These are phyloP conservation scores for Rhizopogon vulgaris DNA, from an alignment of 768 basidiomycete species.

Conservation along the genomic window DNA sequence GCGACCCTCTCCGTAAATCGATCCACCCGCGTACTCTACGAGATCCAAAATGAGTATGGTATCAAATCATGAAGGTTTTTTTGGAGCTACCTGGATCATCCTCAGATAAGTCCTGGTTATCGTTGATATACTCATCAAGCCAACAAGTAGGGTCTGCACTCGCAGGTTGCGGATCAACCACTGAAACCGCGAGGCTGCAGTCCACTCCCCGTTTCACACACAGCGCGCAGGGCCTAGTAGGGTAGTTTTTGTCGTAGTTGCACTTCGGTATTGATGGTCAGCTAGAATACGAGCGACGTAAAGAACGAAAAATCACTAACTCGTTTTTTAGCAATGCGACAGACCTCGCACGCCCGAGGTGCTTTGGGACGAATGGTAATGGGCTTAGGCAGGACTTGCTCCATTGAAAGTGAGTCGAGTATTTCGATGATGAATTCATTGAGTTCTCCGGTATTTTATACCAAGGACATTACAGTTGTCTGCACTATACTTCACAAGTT, in stretches of 20 bases:
- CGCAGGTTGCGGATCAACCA: neutral
- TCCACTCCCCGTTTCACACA: slow-evolving; percentile 10
- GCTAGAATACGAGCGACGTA: neutral
- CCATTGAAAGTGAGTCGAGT: neutral
- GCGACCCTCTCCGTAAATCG: neutral
- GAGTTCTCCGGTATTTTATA: neutral
- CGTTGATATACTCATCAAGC: neutral
- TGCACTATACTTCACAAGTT: neutral
- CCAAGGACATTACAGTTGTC: neutral
- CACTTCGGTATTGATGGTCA: neutral
- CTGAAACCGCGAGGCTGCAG: slow-evolving; percentile 9
- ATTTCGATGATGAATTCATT: neutral
- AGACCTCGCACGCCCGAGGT: neutral
- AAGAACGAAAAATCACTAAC: neutral
- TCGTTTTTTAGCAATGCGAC: neutral
- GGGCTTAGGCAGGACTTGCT: neutral
- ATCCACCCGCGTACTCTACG: neutral
- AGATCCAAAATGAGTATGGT: neutral
- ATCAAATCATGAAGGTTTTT: neutral
- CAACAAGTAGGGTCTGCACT: neutral
- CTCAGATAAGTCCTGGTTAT: neutral
- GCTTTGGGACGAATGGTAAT: neutral
- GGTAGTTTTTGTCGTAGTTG: slow-evolving; percentile 11
- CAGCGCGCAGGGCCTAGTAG: slow-evolving; percentile 14
- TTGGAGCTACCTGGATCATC: neutral